Conservation (phyloP, 176 grass and related monocot genomes). For the Coix lacrymajobi region DNA sequence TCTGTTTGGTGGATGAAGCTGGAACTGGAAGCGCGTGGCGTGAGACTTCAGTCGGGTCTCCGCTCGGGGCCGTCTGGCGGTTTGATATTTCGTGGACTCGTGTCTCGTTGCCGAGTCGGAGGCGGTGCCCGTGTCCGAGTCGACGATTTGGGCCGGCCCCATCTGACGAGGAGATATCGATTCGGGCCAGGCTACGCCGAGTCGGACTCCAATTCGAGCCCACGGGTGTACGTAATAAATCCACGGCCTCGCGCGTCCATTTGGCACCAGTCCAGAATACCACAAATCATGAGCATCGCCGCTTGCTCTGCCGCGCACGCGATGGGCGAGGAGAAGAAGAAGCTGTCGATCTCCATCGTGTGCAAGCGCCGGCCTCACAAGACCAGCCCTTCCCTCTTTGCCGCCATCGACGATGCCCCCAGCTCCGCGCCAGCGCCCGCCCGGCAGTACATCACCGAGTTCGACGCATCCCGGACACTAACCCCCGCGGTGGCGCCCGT, state of each 20-base stretch:
- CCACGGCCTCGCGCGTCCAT: background rate
- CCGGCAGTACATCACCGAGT: constrained; percentile 70
- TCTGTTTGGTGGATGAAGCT: background rate
- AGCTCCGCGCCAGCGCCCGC: background rate
- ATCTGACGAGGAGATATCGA: background rate
- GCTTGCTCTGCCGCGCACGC: background rate
- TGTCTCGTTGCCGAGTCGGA: background rate
- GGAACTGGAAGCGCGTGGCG: background rate
- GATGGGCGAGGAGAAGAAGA: constrained; percentile 48
- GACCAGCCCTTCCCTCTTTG: background rate
- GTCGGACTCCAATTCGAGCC: background rate
- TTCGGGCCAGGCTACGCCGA: background rate
- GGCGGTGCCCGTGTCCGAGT: background rate
- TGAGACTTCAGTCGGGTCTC: background rate
- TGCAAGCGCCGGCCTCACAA: constrained; percentile 35
- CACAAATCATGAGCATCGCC: constrained; percentile 7
- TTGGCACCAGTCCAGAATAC: background rate
- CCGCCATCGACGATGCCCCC: background rate
- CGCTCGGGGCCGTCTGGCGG: background rate
- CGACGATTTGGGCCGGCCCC: background rate
- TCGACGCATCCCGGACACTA: constrained; percentile 57
- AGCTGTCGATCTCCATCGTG: constrained; percentile 68
- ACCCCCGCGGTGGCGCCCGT: background rate
- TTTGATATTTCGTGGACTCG: background rate
- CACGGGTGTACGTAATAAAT: background rate